These are phyloP conservation scores for Crithidia thermophila DNA, from an alignment of 208 protist species.

Conservation along the genomic window DNA sequence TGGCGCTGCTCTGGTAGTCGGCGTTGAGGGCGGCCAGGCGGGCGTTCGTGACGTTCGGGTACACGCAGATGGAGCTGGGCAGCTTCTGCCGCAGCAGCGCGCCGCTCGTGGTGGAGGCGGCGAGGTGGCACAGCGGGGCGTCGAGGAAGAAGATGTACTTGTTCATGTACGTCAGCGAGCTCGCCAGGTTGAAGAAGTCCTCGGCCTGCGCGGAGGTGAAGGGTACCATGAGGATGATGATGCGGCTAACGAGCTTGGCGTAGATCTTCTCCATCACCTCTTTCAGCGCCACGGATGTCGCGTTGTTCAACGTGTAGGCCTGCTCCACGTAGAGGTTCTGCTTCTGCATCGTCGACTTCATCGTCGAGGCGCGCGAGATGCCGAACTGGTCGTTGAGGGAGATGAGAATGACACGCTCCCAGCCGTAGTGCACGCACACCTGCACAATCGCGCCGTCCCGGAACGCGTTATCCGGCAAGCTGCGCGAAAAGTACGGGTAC, in stretches of 20 bases:
- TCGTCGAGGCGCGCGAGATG: constrained; percentile 38
- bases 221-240: constrained; percentile 59
- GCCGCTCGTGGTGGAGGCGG: constrained; percentile 23
- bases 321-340: constrained; percentile 78
- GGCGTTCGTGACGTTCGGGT: constrained; percentile 41
- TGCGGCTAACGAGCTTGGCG: constrained; percentile 64
- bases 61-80: constrained; percentile 84
- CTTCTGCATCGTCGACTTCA: constrained; percentile 51
- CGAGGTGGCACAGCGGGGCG: constrained; percentile 66
- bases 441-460: constrained; percentile 62
- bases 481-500: constrained; percentile 85
- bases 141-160: constrained; percentile 84
- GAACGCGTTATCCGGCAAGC: constrained; percentile 50
- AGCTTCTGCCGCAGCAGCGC: constrained; percentile 47
- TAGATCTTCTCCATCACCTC: constrained; percentile 67
- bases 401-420: constrained; percentile 86
- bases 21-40: constrained; percentile 49
- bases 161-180: constrained; percentile 57
- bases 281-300: constrained; percentile 31
- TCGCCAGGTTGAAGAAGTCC: constrained; percentile 68
- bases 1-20: constrained; percentile 27
- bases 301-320: constrained; percentile 49
- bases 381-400: constrained; percentile 66
- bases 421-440: constrained; percentile 70
- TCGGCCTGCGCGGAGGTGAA: constrained; percentile 49